Conservation (phyloP, 352 stramenopile species). For the Thalassiosira pacifica region DNA sequence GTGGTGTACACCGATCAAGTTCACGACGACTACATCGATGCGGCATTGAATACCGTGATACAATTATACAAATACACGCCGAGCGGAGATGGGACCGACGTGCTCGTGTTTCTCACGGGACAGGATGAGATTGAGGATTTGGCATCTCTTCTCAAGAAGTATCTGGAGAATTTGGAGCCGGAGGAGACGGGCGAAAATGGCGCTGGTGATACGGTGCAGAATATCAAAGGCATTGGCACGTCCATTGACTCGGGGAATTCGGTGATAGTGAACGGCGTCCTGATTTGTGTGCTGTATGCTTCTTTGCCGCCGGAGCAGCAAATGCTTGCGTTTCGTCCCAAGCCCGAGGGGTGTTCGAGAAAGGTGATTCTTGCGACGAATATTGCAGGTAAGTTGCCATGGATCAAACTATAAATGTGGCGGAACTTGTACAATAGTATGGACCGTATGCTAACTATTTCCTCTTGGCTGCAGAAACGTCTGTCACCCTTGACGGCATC, state of each 20-base stretch:
- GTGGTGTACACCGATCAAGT: conserved; percentile 74
- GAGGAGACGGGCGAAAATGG: conserved; percentile 26
- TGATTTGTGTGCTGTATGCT: conserved; percentile 84
- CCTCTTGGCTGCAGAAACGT: conserved; percentile 90
- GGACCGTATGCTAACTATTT: not conserved
- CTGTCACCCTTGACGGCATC: conserved; percentile 98
- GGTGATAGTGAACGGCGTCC: conserved; percentile 76
- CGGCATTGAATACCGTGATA: conserved; percentile 71
- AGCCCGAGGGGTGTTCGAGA: conserved; percentile 79
- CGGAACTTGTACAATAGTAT: not conserved
- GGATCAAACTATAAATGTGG: not conserved
- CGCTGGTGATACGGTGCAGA: conserved; percentile 72
- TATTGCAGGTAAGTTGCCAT: conserved; percentile 96
- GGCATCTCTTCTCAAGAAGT: conserved; percentile 69
- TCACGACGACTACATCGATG: conserved; percentile 86
- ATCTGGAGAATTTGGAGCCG: conserved; percentile 72
- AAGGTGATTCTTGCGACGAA: conserved; percentile 99
- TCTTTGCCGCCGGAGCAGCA: conserved; percentile 80
- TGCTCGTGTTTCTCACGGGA: conserved; percentile 87
- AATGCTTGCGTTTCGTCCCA: conserved; percentile 80
- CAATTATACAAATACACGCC: conserved; percentile 79
- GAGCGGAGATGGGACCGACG: conserved; percentile 67
- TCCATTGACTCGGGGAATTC: conserved; percentile 60
- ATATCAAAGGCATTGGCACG: conserved; percentile 74
- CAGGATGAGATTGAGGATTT: conserved; percentile 90